Evolutionary conservation across 306 rosid genomes (phyloP), one percentile per base, ranked within the genome.

Genomic region (Betula pendula): DNA sequence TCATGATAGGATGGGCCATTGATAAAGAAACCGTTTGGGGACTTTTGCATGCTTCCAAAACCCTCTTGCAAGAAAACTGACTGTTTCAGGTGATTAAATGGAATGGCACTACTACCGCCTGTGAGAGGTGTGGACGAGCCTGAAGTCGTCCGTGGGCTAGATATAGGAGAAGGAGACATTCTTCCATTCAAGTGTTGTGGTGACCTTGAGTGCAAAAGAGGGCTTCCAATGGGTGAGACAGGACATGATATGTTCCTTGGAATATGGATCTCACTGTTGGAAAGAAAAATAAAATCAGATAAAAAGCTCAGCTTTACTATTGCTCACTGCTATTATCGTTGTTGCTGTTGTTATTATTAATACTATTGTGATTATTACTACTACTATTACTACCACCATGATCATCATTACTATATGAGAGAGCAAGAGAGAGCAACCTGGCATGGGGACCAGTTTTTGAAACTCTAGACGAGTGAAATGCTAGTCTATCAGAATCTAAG

Each of bases 191-290:
- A 79, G 84, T 87, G 94, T 72, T 91, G 91, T n/a, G 99, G 96
- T 24, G 98, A 96, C 81, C 92, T 91, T 69, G 99, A 89, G 85
- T 87, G 84, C 87, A 90, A 86, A 83, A 91, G 95, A 80, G 99
- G 99, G 89, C 99, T 96, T 86, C 97, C 99, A 29, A 92, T 87
- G 68, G 99, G 99, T 55, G 99, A 96, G 75, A 96, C 98, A 4
- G 97, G 99, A 81, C 99, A 96, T 77, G 99, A 96, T 77, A 96
- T 84, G 77, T 92, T 96, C 86, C 90, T 85, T 50, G 91, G 89
- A 76, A 89, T 87, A 56, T 83, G 93, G 84, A 86, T 86, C 77
- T 96, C 99, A 80, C 97, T 96, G 96, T 71, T 82, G 77, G 85
- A 66, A 49, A 72, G 67, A 20, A 52, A 79, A 81, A 85, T n/a